Conservation (phyloP, 2,329 filamentous ascomycete species). For the Diaporthe vaccinii region DNA sequence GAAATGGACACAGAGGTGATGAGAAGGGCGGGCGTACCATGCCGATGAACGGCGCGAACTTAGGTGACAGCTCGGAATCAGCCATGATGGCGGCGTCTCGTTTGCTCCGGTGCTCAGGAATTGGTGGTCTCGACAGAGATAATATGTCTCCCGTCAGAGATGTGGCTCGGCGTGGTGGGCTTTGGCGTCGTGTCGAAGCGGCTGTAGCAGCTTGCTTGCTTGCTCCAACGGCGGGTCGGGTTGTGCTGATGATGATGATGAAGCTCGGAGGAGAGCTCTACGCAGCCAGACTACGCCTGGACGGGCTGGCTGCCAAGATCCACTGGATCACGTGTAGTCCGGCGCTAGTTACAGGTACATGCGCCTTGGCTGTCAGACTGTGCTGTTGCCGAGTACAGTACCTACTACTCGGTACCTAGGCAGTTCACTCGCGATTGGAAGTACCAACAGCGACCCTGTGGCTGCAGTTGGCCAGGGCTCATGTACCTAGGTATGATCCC, state of each 20-base stretch:
- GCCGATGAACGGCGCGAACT: slow-evolving; percentile 89
- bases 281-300: slow-evolving; percentile 18
- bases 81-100: slow-evolving; percentile 56
- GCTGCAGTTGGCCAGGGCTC: neutral
- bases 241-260: slow-evolving; percentile 36
- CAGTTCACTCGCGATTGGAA: neutral
- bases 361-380: neutral
- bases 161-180: neutral
- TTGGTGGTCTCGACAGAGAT: neutral
- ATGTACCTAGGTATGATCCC: no score
- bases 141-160: neutral
- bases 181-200: slow-evolving; percentile 42
- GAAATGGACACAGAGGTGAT: neutral
- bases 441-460: no score
- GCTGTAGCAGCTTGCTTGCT: slow-evolving; percentile 15
- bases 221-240: slow-evolving; percentile 4
- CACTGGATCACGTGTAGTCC: slow-evolving; percentile 25
- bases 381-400: neutral
- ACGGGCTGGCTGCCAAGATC: slow-evolving; percentile 19
- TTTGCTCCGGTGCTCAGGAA: neutral
- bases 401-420: neutral
- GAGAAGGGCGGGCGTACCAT: slow-evolving; percentile 72
- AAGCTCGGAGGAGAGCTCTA: slow-evolving; percentile 34
- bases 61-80: slow-evolving; percentile 75
- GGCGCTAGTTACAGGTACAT: slow-evolving; percentile 3